Evolutionary conservation across 257 asterid species (phyloP).

Genomic region (Solanum habrochaites): DNA sequence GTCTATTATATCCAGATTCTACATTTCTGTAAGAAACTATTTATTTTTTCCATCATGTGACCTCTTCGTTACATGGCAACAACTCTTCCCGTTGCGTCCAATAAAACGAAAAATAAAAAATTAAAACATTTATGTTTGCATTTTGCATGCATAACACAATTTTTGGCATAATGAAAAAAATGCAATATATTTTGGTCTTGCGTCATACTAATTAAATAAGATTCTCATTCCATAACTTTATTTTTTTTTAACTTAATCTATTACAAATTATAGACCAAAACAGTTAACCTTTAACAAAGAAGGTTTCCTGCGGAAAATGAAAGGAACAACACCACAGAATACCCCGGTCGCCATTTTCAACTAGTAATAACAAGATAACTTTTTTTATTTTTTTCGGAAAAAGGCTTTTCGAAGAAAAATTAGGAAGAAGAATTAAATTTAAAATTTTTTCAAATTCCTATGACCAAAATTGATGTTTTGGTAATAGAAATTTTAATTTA

Average conservation of each 20-base stretch:
- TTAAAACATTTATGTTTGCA: neutral
- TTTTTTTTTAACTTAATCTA: too few species aligned
- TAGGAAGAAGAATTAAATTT: neutral
- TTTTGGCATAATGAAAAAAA: neutral
- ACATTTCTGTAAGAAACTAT: neutral
- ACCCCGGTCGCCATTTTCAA: neutral
- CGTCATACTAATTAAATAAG: neutral
- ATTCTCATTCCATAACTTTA: too few species aligned
- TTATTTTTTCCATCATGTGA: neutral
- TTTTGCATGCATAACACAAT: neutral
- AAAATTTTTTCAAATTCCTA: neutral
- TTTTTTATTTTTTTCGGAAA: neutral
- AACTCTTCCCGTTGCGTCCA: neutral
- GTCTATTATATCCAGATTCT: neutral
- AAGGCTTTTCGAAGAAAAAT: neutral
- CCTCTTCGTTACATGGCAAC: neutral
- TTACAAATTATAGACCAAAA: neutral
- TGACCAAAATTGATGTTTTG: neutral
- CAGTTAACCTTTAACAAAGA: constrained; percentile 3
- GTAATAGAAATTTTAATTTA: neutral
- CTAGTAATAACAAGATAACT: neutral
- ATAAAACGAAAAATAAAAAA: neutral
- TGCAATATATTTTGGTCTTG: neutral
- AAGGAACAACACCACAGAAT: constrained; percentile 1
- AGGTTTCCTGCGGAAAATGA: constrained; percentile 1